Evolutionary conservation across 2,329 filamentous ascomycete species (phyloP), one percentile per base, ranked within the genome.

Genomic region (Grosmannia serpens): DNA sequence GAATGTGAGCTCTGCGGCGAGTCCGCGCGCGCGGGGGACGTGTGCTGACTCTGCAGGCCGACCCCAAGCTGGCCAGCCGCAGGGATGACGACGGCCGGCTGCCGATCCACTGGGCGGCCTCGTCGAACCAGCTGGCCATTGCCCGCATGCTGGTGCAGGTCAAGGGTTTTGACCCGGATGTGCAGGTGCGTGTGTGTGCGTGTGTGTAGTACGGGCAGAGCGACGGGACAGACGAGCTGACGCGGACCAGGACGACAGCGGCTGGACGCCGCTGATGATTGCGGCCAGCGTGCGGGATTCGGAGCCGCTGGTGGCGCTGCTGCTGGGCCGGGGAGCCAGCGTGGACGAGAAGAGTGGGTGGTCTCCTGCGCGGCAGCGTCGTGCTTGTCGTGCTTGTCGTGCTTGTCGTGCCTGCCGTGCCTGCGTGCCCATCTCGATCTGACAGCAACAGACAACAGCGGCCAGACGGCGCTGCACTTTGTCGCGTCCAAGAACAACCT

Each of bases 41-140:
- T 1, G 8, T 44, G 33, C 38, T 55, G 24, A 47, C 26, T 22
- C 13, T 26, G 3, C 58, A 92, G 87, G 84, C 85, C 64, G 91
- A 95, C 67, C 85, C 88, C 2, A 91, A 88, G 67, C 81, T 95
- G 46, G 85, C 89, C 29, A 78, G 75, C 53, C 72, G 72, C 59
- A 83, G 85, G 66, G 94, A 99, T 67, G 86, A 89, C 54, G 94
- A 99, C 70, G 89, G 90, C 20, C 88, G 94, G 51, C 82, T 96
- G 44, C 86, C 94, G 2, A 84, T 97, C 59, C 94, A 99, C 77
- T 99, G 94, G 94, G 92, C 94, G 0, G 83, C 85, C 2, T 94
- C 91, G 26, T 87, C 88, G 71, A 95, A 94, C 69, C 86, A 84
- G 64, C 73, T 86, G 8, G 81, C 85, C 27, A 90, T 96, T 60